Base-by-base conservation (phyloP, 129 eudicot genomes). In the Flaveria bidentis region DNA sequence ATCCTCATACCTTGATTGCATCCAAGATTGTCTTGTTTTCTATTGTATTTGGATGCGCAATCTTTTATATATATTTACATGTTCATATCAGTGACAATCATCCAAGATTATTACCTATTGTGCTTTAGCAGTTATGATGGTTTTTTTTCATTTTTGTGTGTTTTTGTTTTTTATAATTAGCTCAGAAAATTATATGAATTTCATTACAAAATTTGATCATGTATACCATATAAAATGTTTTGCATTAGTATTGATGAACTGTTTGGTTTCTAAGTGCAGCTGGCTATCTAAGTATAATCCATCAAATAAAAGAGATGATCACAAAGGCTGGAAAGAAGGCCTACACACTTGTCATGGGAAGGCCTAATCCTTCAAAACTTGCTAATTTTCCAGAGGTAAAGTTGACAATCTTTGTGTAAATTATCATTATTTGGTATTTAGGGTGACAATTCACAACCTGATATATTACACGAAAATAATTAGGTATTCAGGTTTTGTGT, bases 371-470 rank as follows among this genome's bases (percentile, higher is more conserved):
- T 84, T 96, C 97, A 41, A 94, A 94, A 80, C 93, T 94, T 76
- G 97, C 97, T 18, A 94, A 94, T 78, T 94, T 94, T 80, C 97
- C 98, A 3, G 98, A 94, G 96, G 98, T 94, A 84, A 85, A 61
- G 18, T 47, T 74, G 13, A 53, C 42, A 45, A 67, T 47, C 64
- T 41, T 18, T 51, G 12, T 5, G 50, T 14, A 70, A 74, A 36
- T 72, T 65, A 18, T 42, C 8, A 10, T 70, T 61, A 7, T 23
- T 33, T 23, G 20, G 4, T 12, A 47, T 68, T 46, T 28, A 30
- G 14, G 18, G 9, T 51, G 28, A 28, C 64, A 9, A 57, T 57
- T 57, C 60, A 5, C 25, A 8, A 53, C 66, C 2, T 25, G 41
- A 53, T 17, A 11, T 25, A 10, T 5, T n/a, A 58, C 65, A 58